Evolutionary conservation across 805 yeast species (phyloP).

Genomic region (Schizosaccharomyces osmophilus): DNA sequence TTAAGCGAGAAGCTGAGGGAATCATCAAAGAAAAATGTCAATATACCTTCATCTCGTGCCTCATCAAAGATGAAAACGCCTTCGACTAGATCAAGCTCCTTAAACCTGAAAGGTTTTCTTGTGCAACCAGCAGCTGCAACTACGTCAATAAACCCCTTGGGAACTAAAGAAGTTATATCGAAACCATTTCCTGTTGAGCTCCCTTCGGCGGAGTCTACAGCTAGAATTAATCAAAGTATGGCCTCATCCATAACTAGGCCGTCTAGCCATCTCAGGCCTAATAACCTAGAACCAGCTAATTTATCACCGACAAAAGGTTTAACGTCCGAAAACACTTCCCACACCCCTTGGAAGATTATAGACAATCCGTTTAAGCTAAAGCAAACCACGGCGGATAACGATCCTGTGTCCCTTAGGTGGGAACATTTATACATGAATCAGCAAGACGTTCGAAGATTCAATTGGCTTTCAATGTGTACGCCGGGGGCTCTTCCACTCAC

Average conservation of each 20-base stretch:
- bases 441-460: slow-evolving; percentile 29
- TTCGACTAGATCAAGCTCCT: too few species aligned
- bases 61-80: too few species aligned
- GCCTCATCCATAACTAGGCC: too few species aligned
- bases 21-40: too few species aligned
- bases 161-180: neutral
- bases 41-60: too few species aligned
- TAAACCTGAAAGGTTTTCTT: neutral
- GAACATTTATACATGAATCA: slow-evolving; percentile 63
- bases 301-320: too few species aligned
- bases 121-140: neutral
- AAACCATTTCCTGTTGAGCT: neutral
- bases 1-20: too few species aligned
- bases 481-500: slow-evolving; percentile 84
- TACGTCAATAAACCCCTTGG: slow-evolving; percentile 1
- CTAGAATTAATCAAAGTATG: neutral
- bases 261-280: too few species aligned
- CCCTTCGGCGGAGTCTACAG: neutral
- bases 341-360: slow-evolving; percentile 33
- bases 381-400: slow-evolving; percentile 27
- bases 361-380: slow-evolving; percentile 55
- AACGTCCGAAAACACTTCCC: neutral
- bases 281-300: too few species aligned
- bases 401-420: slow-evolving; percentile 65
- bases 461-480: slow-evolving; percentile 80